A percentile compares a stretch with the other conserved stretches of the same genome.
phyloP scores from a whole-genome alignment of 441 rosid species.

The California macrophylla region DNA sequence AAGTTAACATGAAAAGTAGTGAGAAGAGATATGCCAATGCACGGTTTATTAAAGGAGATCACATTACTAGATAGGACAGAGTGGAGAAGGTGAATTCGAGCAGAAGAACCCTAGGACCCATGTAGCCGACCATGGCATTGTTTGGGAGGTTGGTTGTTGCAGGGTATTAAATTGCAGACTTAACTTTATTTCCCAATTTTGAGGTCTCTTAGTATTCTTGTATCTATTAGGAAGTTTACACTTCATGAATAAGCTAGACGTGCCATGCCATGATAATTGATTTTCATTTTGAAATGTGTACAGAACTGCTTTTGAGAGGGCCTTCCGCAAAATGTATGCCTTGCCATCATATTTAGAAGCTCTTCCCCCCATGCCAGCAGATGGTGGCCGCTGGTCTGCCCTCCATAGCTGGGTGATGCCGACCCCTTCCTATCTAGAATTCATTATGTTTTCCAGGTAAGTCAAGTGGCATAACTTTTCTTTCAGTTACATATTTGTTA shows the following conservation, averaged over 20 bases:
- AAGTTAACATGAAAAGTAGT: background rate
- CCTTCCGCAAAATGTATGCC: constrained; percentile 71
- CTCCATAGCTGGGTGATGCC: constrained; percentile 99
- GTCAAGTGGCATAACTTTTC: background rate
- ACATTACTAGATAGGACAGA: background rate
- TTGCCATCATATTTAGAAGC: constrained; percentile 61
- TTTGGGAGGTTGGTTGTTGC: background rate
- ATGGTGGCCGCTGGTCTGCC: constrained; percentile 83
- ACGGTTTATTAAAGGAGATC: background rate
- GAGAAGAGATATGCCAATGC: background rate
- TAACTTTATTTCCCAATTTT: background rate
- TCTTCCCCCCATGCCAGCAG: constrained; percentile 96
- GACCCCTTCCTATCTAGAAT: constrained; percentile 87
- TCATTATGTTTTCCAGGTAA: constrained; percentile 83
- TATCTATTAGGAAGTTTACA: background rate
- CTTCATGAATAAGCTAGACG: constrained; percentile 2
- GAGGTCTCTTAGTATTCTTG: constrained; percentile 8
- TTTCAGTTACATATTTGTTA: background rate
- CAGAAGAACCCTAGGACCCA: background rate
- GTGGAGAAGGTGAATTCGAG: background rate
- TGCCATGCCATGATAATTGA: background rate
- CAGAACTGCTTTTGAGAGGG: constrained; percentile 69
- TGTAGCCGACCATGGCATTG: background rate
- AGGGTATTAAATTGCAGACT: background rate
- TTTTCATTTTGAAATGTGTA: constrained; percentile 20